Percentiles rank a stretch among this genome's conserved stretches.
These are phyloP conservation scores for Fraxinus ornus DNA, from an alignment of 305 asterid genomes.

Conservation along the genomic window DNA sequence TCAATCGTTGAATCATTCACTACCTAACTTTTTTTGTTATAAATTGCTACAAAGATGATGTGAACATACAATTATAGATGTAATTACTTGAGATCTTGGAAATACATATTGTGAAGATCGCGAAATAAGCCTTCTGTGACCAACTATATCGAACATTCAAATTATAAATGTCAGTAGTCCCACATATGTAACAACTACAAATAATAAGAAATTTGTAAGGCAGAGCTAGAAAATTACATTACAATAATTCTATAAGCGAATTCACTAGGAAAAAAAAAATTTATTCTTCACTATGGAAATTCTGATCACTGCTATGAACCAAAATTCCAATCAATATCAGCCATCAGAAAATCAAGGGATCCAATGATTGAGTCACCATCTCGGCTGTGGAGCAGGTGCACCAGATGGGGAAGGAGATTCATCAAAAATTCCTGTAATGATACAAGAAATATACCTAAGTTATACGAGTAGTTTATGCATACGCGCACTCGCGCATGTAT, in stretches of 20 bases:
- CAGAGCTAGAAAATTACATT: not conserved
- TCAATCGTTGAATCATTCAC: not conserved
- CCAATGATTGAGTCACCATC: conserved; percentile 24
- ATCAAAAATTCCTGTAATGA: conserved; percentile 27
- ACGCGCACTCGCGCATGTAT: not conserved
- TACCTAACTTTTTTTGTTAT: not conserved
- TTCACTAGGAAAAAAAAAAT: not conserved
- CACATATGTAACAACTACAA: not conserved
- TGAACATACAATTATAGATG: not conserved
- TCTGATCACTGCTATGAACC: not conserved
- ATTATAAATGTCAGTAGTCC: not conserved
- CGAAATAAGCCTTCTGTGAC: not conserved
- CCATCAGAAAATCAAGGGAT: not conserved
- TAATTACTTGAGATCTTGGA: not conserved
- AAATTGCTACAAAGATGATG: not conserved
- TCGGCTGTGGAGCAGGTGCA: conserved; percentile 35
- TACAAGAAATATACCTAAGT: not conserved
- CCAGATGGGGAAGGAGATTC: conserved; percentile 30
- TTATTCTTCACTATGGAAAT: not conserved
- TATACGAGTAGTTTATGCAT: not conserved
- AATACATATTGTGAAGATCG: not conserved
- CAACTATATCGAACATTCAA: not conserved
- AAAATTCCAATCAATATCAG: not conserved
- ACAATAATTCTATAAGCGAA: not conserved
- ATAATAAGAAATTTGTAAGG: not conserved